These are phyloP conservation scores for Venturia oleaginea DNA, from an alignment of 2,329 filamentous ascomycete species.

Conservation along the genomic window DNA sequence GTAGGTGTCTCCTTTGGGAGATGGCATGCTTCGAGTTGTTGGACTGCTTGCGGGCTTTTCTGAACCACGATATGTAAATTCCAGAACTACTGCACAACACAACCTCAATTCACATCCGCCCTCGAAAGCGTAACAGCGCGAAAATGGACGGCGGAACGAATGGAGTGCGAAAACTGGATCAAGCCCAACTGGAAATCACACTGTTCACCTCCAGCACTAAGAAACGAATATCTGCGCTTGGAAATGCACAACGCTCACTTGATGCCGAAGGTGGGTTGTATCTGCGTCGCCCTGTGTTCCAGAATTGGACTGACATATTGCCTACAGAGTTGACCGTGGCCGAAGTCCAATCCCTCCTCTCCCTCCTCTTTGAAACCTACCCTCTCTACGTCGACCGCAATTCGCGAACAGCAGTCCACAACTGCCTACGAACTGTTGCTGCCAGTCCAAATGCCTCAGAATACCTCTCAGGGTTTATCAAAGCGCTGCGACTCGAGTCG, in stretches of 20 bases:
- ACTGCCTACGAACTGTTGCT: conserved; percentile 64
- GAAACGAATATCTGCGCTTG: conserved; percentile 36
- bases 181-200: conserved; percentile 1
- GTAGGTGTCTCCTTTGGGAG: not conserved
- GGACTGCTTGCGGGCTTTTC: not conserved
- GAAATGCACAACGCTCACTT: conserved; percentile 34
- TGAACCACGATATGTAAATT: not conserved
- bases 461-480: conserved; percentile 55
- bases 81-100: not conserved
- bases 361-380: conserved; percentile 77
- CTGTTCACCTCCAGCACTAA: conserved; percentile 41
- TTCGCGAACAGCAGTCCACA: conserved; percentile 74
- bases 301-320: conserved; percentile 9
- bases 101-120: not conserved
- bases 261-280: conserved; percentile 30
- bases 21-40: not conserved
- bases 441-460: conserved; percentile 47
- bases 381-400: conserved; percentile 76
- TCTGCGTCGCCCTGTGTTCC: not conserved
- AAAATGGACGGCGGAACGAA: conserved; percentile 7
- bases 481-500: conserved; percentile 61
- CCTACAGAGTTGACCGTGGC: conserved; percentile 30
- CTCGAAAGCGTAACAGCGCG: not conserved
- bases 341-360: conserved; percentile 48
- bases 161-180: conserved; percentile 9